Evolutionary conservation across 331 rosid genomes (phyloP).

Genomic region (Stylosanthes scabra): DNA sequence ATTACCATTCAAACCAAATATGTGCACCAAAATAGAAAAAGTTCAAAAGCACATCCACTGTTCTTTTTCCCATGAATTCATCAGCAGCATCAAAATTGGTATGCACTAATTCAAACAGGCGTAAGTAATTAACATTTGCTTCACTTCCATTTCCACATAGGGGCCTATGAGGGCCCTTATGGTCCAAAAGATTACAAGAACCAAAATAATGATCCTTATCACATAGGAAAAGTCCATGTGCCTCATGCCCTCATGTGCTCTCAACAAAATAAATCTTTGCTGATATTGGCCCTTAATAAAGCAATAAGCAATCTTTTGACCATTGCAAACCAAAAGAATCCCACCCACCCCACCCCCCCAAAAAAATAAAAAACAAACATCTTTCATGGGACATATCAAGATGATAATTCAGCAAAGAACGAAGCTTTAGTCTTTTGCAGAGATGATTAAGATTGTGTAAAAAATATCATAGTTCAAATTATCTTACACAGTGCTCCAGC

Average conservation of each 20-base stretch:
- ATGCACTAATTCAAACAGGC: conserved; percentile 4
- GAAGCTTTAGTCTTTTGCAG: not conserved
- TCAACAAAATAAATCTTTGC: conserved; percentile 16
- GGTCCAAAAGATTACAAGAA: conserved; percentile 25
- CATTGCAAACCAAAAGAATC: not conserved
- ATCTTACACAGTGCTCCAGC: not conserved
- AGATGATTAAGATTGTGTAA: not conserved
- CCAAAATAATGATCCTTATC: conserved; percentile 19
- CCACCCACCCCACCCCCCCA: no score
- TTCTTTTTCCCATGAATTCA: conserved; percentile 18
- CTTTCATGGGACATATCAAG: not conserved
- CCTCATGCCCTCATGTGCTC: conserved; percentile 24
- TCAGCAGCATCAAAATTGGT: conserved; percentile 20
- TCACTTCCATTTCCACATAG: conserved; percentile 9
- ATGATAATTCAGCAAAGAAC: not conserved
- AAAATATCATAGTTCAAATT: not conserved
- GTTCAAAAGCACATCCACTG: not conserved
- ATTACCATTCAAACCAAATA: conserved; percentile 32
- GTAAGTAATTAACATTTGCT: not conserved
- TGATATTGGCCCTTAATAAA: conserved; percentile 15
- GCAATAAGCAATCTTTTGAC: conserved; percentile 23
- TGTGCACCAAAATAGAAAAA: conserved; percentile 6
- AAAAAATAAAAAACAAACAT: no score
- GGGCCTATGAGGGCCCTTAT: conserved; percentile 28
- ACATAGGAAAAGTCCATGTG: conserved; percentile 23